Conservation (phyloP, 2,329 filamentous ascomycete species). For the Colletotrichum sp. region DNA sequence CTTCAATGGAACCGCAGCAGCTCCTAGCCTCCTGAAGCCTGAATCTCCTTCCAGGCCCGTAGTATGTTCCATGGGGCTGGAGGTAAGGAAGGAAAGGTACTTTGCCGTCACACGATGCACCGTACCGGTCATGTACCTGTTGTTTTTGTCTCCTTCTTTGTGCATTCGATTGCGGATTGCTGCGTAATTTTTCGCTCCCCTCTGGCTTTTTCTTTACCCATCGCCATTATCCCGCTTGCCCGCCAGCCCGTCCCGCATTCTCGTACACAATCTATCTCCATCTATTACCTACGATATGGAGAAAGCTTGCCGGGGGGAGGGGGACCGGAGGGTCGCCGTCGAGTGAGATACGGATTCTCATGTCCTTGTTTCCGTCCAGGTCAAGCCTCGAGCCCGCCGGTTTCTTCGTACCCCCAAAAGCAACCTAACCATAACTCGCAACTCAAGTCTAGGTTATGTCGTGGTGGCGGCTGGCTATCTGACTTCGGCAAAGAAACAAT, state of each 20-base stretch:
- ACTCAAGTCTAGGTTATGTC: neutral
- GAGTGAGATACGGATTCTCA: neutral
- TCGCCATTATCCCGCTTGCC: neutral
- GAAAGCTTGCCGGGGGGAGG: neutral
- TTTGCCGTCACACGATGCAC: neutral
- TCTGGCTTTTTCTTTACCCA: neutral
- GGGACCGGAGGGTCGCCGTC: neutral
- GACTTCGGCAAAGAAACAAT: neutral
- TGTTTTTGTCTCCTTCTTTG: neutral
- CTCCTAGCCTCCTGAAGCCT: neutral
- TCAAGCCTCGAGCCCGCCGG: neutral
- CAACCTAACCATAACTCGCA: neutral
- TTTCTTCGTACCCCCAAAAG: neutral
- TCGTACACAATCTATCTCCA: neutral
- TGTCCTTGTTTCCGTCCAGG: neutral
- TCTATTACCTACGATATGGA: neutral
- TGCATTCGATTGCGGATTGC: neutral
- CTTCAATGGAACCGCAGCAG: neutral
- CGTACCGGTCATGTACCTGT: neutral
- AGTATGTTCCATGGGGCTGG: neutral
- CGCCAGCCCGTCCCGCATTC: neutral
- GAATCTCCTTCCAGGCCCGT: neutral
- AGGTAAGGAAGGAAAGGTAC: neutral
- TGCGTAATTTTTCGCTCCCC: neutral
- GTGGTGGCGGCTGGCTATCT: neutral